Base-by-base conservation (phyloP, 495 filamentous ascomycete species). In the Penicillium crystallinum region DNA sequence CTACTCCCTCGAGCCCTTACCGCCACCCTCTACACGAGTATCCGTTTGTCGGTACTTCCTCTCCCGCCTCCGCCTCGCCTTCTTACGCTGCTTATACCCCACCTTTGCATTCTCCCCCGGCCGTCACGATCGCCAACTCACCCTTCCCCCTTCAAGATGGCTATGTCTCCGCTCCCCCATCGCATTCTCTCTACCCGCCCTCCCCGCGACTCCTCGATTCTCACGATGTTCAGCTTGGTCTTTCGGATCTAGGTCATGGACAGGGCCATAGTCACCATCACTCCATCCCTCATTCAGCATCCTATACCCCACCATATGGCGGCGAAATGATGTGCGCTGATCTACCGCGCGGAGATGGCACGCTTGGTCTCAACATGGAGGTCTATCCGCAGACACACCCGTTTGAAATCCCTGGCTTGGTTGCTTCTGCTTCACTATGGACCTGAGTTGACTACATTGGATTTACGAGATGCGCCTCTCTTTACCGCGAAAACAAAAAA, bases 71-170 rank as follows among this genome's bases (percentile, higher is more conserved):
- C 2, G 66, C 68, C 8, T 73, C 71, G 3, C 63, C 72, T 9
- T 66, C 67, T 5, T 70, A 70, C 43, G 59, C 67, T 12, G 66
- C 73, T 19, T 75, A 75, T 47, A 74, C 73, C 3, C 69, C 72
- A 3, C 69, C 72, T 4, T 62, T 72, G 10, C 71, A 74, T 19
- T 73, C 73, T 33, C 68, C 73, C 22, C 71, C 71, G 8, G 63
- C 67, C 7, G 67, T 73, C 19, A 66, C 62, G 12, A 60, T 74
- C 21, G 63, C 70, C 36, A 67, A 55, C 46, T 71, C 73, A 0
- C 63, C 71, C 5, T 76, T 65, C 49, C 64, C 69, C 19, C 21
- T 68, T 17, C 49, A 58, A 39, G 61, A 62, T 23, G 47, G 61
- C n/a, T 76, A 70, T 40, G 59, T 66, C 37, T 66, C 71, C 21